Evolutionary conservation across 176 grass and related monocot genomes (phyloP).

Genomic region (Eragrostis nindensis): DNA sequence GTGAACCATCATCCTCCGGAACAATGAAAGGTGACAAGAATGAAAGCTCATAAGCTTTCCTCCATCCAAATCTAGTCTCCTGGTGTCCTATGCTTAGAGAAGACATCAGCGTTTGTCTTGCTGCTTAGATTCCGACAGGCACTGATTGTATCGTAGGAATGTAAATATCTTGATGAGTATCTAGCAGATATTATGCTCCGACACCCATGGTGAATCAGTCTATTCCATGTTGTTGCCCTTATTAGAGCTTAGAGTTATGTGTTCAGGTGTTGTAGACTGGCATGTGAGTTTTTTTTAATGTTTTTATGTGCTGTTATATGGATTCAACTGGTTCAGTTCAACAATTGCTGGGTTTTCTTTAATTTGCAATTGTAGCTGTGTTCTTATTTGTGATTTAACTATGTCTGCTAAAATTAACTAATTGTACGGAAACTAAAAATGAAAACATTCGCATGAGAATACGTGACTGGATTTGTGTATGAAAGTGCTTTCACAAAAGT

Average conservation of each 20-base stretch:
- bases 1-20: slow-evolving; percentile 83
- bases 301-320: background rate
- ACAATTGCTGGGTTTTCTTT: background rate
- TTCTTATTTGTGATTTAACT: background rate
- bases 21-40: slow-evolving; percentile 72
- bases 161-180: slow-evolving; percentile 31
- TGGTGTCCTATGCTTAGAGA: slow-evolving; percentile 22
- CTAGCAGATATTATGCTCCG: background rate
- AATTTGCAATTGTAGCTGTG: background rate
- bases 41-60: slow-evolving; percentile 35
- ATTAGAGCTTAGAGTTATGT: background rate
- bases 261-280: background rate
- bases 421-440: too few relatives aligned
- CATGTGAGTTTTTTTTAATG: background rate
- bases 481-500: too few relatives aligned
- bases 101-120: background rate
- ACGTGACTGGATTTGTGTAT: too few relatives aligned
- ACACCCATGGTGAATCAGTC: background rate
- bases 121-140: background rate
- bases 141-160: slow-evolving; percentile 16
- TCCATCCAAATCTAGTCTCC: background rate
- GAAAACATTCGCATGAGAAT: too few relatives aligned
- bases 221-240: background rate
- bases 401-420: too few relatives aligned
- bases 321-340: background rate